Evolutionary conservation across 805 yeast species (phyloP), one percentile per base, ranked within the genome.

Genomic region (Pichia thaimueangensis): DNA sequence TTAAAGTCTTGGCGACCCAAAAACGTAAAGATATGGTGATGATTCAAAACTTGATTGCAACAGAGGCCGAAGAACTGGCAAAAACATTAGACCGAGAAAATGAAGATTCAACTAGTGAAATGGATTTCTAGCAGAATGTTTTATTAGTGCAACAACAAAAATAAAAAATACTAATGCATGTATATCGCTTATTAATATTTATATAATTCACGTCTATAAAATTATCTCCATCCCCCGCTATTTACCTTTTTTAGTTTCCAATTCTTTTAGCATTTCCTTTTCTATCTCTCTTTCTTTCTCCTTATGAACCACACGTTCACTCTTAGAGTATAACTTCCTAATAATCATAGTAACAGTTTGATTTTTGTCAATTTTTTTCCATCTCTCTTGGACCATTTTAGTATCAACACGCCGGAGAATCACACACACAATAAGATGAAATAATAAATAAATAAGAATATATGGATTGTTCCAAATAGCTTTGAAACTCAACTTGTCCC

Each of bases 321-420:
- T 45, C 21, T 55, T 51, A 37, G 46, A 47, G 33, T 46, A 52
- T 27, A 47, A 45, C 11, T 49, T 49, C 21, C 47, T 53, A 19
- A 57, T 37, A n/a, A 53, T 51, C 8, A 41, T 50, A 1, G 56
- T 46, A 2, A 59, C 57, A 7, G 54, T 54, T 24, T 47, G 49
- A 33, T 60, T 47, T 11, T 48, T 53, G 42, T 60, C 64, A 36
- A 60, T 59, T 46, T 47, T 37, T 12, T 49, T 49, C 64, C 64
- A 60, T 16, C 47, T 47, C 19, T 55, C 49, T 29, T 52, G 55
- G 27, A 60, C 54, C 30, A 59, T 41, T n/a, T 50, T 40, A 27
- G 50, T 23, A 28, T 45, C 47, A 30, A 51, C 50, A 9, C 50
- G 33, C 22, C 39, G 34, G 5, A 45, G 24, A 48, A 56, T 45